Percentiles rank a stretch among this genome's conserved stretches.
phyloP scores from a whole-genome alignment of 1,139 yeast genomes.

The Taphrina communis region DNA sequence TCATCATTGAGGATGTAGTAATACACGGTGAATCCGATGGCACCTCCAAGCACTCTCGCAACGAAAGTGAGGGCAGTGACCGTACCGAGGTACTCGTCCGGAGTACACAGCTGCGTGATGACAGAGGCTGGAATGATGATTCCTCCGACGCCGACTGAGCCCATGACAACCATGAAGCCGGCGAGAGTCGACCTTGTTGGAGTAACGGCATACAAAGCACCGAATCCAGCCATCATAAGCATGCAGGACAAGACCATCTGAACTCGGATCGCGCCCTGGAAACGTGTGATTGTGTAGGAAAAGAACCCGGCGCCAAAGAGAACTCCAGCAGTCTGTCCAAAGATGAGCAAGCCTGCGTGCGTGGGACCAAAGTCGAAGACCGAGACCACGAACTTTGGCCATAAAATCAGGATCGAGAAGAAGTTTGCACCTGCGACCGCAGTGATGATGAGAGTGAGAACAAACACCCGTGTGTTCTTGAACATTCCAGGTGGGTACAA shows the following conservation, averaged over 20 bases:
- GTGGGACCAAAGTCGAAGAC: constrained; percentile 30
- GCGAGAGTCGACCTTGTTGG: constrained; percentile 28
- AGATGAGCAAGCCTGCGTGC: constrained; percentile 35
- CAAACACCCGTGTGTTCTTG: constrained; percentile 36
- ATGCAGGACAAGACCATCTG: constrained; percentile 35
- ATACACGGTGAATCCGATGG: constrained; percentile 36
- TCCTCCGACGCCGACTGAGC: constrained; percentile 32
- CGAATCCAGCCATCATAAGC: constrained; percentile 36
- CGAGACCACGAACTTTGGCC: constrained; percentile 27
- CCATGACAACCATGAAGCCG: constrained; percentile 35
- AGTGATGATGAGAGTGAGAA: constrained; percentile 37
- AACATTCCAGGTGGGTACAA: constrained; percentile 40
- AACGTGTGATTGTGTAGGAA: constrained; percentile 34
- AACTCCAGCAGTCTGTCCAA: constrained; percentile 31
- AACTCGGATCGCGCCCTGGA: constrained; percentile 38
- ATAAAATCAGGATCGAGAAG: constrained; percentile 36
- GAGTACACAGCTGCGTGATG: constrained; percentile 35
- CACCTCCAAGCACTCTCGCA: constrained; percentile 40
- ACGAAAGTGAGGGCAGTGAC: constrained; percentile 39
- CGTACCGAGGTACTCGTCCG: constrained; percentile 38
- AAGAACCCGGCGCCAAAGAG: constrained; percentile 39
- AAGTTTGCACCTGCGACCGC: constrained; percentile 40
- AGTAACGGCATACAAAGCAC: constrained; percentile 15
- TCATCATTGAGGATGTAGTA: constrained; percentile 34
- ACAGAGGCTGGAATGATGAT: constrained; percentile 40